phyloP scores from a whole-genome alignment of 352 stramenopile genomes.

The Phytophthora kernoviae region DNA sequence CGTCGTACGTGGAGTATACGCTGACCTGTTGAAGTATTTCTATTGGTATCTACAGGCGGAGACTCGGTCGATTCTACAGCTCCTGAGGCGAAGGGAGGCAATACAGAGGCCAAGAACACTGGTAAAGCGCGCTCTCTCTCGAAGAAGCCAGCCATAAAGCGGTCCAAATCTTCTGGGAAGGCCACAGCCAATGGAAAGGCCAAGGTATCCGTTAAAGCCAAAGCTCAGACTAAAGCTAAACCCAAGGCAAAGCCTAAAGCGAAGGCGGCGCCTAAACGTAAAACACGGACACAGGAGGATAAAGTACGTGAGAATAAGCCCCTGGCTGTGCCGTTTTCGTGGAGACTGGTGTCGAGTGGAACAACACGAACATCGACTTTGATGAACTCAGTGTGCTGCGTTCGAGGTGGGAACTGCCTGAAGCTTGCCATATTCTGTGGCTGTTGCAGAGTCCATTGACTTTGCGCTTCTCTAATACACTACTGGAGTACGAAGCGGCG shows the following conservation, averaged over 20 bases:
- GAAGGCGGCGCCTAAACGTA: conserved; percentile 56
- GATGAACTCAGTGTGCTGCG: conserved; percentile 68
- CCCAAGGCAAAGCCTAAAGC: conserved; percentile 30
- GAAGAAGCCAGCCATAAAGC: conserved; percentile 36
- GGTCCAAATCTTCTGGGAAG: conserved; percentile 28
- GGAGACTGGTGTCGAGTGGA: conserved; percentile 73
- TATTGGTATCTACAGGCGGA: conserved; percentile 21
- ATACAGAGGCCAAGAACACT: background rate
- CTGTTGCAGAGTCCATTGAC: conserved; percentile 81
- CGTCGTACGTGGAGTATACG: conserved; percentile 1
- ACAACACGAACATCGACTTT: conserved; percentile 74
- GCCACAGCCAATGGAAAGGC: conserved; percentile 24
- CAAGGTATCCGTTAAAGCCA: conserved; percentile 12
- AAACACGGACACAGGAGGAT: conserved; percentile 56
- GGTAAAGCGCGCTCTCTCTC: background rate
- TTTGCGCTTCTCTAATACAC: conserved; percentile 73
- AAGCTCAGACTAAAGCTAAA: conserved; percentile 30
- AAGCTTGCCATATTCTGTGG: conserved; percentile 85
- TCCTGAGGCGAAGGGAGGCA: background rate
- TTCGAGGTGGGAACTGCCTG: conserved; percentile 75
- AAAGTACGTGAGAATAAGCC: conserved; percentile 65
- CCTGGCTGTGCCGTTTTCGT: conserved; percentile 67
- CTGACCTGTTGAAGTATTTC: conserved; percentile 28
- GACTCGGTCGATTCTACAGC: conserved; percentile 16
- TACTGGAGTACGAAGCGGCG: conserved; percentile 85